phyloP scores from a whole-genome alignment of 2,329 filamentous ascomycete species.

The Fusarium buxicola region DNA sequence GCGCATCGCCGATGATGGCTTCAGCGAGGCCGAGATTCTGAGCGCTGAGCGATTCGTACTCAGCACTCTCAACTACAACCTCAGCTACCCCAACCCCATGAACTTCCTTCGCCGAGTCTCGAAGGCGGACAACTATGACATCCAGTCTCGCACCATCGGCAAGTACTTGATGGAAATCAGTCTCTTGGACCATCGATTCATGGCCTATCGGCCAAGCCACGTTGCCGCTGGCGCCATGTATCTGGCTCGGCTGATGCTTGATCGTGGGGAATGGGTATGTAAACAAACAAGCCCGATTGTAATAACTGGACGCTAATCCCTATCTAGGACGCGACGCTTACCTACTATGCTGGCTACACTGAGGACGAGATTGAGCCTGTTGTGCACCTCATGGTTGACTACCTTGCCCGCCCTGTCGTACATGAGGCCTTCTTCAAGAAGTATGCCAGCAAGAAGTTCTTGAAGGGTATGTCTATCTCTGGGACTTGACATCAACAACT shows the following conservation, averaged over 20 bases:
- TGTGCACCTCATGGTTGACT: constrained; percentile 95
- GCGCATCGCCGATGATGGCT: constrained; percentile 96
- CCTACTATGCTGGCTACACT: constrained; percentile 92
- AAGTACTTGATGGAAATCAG: constrained; percentile 99
- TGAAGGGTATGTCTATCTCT: constrained; percentile 82
- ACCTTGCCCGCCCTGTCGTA: constrained; percentile 87
- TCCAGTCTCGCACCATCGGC: constrained; percentile 94
- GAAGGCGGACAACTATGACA: constrained; percentile 99
- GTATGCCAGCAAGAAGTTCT: constrained; percentile 98
- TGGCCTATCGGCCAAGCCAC: constrained; percentile 88
- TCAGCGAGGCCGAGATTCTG: constrained; percentile 93
- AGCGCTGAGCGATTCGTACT: constrained; percentile 97
- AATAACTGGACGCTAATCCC: constrained; percentile 46
- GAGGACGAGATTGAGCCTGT: constrained; percentile 95
- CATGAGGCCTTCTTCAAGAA: constrained; percentile 99
- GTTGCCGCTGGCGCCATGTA: constrained; percentile 96
- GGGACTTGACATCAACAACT: background rate
- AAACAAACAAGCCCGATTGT: background rate
- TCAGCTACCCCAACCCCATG: constrained; percentile 99
- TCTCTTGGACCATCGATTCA: constrained; percentile 93
- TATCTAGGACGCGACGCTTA: constrained; percentile 79
- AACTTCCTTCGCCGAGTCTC: constrained; percentile 99
- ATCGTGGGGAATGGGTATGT: constrained; percentile 90
- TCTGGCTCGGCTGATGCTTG: constrained; percentile 87
- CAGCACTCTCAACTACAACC: constrained; percentile 90